A percentile compares a stretch with the other conserved stretches of the same genome.
Conservation (phyloP, 176 grass and related monocot genomes). For the Elymus sibiricus region DNA sequence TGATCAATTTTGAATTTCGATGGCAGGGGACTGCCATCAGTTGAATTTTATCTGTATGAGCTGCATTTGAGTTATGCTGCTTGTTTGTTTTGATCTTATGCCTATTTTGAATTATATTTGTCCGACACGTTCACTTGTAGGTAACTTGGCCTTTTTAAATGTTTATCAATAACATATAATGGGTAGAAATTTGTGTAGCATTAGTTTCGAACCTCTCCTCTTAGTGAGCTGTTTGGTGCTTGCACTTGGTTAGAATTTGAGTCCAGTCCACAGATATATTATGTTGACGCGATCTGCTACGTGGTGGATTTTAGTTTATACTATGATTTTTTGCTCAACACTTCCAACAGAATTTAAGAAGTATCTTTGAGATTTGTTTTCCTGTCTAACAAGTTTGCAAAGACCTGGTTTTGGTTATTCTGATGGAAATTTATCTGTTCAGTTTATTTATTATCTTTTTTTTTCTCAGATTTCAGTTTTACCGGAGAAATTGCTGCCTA, state of each 20-base stretch:
- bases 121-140: not conserved
- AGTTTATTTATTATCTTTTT: not conserved
- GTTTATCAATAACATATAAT: not conserved
- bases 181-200: not conserved
- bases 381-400: not conserved
- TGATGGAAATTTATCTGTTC: conserved; percentile 1
- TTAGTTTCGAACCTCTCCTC: not conserved
- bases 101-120: not conserved
- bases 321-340: not conserved
- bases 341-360: not conserved
- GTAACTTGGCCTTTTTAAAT: not conserved
- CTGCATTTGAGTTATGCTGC: conserved; percentile 5
- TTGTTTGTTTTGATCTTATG: conserved; percentile 17
- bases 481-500: conserved; percentile 66
- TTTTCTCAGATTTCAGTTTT: conserved; percentile 52
- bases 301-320: not conserved
- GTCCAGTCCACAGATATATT: not conserved
- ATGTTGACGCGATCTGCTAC: not conserved
- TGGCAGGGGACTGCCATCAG: not conserved
- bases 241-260: not conserved
- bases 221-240: not conserved
- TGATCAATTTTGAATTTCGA: not conserved
- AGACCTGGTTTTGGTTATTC: not conserved
- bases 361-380: not conserved
- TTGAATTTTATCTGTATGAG: not conserved